These are phyloP conservation scores for Penicillium tannophilum DNA, from an alignment of 495 filamentous ascomycete species.

Conservation along the genomic window DNA sequence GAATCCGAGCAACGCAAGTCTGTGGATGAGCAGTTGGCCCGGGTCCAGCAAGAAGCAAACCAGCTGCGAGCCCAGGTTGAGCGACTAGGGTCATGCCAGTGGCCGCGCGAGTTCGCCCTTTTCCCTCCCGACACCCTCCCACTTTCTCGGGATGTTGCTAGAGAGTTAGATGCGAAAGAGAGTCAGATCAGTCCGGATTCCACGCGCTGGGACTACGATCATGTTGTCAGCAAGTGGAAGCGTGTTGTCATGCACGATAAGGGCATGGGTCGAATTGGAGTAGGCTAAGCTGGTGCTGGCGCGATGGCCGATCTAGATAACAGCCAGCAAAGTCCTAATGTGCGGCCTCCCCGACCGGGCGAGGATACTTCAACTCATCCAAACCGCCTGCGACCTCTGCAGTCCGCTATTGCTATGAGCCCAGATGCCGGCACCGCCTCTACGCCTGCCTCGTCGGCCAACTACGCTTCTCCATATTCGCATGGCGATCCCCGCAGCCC, in stretches of 20 bases:
- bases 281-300: constrained; percentile 25
- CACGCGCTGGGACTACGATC: constrained; percentile 58
- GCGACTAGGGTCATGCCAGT: constrained; percentile 65
- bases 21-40: constrained; percentile 60
- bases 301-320: constrained; percentile 20
- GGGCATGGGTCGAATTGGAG: constrained; percentile 46
- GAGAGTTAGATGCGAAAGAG: constrained; percentile 42
- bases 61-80: constrained; percentile 72
- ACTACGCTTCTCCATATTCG: constrained; percentile 40
- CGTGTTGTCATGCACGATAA: constrained; percentile 53
- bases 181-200: constrained; percentile 40
- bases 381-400: constrained; percentile 29
- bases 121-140: constrained; percentile 64
- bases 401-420: constrained; percentile 34
- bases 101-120: constrained; percentile 71
- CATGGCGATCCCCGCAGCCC: constrained; percentile 34
- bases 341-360: constrained; percentile 28
- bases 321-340: constrained; percentile 21
- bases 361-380: constrained; percentile 33
- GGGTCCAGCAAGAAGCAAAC: constrained; percentile 68
- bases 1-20: constrained; percentile 67
- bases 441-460: constrained; percentile 33
- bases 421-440: constrained; percentile 33
- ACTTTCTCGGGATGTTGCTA: constrained; percentile 50
- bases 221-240: constrained; percentile 59